Base-by-base conservation (phyloP, 257 asterid species). In the Plectranthus barbatus region DNA sequence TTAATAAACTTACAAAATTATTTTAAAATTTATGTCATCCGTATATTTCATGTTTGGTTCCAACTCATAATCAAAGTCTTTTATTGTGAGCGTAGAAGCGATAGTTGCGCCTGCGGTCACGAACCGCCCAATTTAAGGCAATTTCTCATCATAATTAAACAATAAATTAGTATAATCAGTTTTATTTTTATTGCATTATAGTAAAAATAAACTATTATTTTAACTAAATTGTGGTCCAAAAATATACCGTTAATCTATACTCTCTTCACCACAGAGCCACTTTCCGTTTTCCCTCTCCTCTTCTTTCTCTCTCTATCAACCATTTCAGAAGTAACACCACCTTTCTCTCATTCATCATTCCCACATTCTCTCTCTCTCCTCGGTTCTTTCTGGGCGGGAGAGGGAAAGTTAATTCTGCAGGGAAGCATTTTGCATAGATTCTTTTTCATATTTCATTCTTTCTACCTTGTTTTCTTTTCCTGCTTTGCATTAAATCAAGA, bases 321-420 rank as follows among this genome's bases (percentile, higher is more conserved):
- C 55, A 24, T 45, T 61, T 60, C 71, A 66, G 1, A 50, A 59
- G 26, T 18, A 7, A 65, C 50, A 62, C 52, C 50, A 26, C 53
- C n/a, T 41, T 20, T 31, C 54, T 10, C 50, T 53, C n/a, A 37
- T 37, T 26, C 60, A 42, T n/a, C 48, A 3, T 13, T 54, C 40
- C 58, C 63, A 26, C 37, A 15, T 57, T 66, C 29, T 67, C 59
- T 48, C 61, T 59, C 48, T 55, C 77, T 42, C 59, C 29, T 58
- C 37, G n/a, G n/a, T 71, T 48, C 78, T 75, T 62, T 72, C 61
- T 34, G 29, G 70, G 71, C 73, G 72, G 76, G 83, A 74, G 81
- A 56, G 73, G 77, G 61, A 67, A 64, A 9, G 12, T 17, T 51
- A 51, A 9, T 40, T 42, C 56, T 58, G 21, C 15, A 14, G 9